Conservation (phyloP, 148 eudicot genomes). For the Simmondsia chinensis region DNA sequence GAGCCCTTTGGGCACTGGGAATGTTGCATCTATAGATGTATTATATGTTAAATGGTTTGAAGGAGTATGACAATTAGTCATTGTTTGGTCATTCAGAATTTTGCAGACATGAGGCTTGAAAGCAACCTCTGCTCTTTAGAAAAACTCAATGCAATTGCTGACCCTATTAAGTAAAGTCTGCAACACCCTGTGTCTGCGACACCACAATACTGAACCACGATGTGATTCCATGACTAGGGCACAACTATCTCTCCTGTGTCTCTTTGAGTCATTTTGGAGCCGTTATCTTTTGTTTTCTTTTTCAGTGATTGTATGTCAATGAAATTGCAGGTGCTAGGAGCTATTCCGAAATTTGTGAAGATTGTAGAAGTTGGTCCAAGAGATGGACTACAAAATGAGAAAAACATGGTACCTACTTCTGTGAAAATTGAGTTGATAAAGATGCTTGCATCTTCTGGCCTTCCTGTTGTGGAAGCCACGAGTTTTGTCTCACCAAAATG, state of each 20-base stretch:
- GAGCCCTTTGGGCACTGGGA: no score
- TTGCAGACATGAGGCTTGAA: no score
- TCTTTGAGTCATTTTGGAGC: not conserved
- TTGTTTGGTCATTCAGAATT: no score
- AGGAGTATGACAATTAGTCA: no score
- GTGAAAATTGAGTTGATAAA: slow-evolving; percentile 81
- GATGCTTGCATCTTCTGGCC: slow-evolving; percentile 81
- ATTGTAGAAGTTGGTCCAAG: slow-evolving; percentile 98
- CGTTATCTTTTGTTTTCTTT: not conserved
- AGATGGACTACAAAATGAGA: slow-evolving; percentile 93
- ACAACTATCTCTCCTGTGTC: not conserved
- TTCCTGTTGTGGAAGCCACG: slow-evolving; percentile 93
- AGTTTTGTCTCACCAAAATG: slow-evolving; percentile 97
- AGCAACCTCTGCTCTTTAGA: no score
- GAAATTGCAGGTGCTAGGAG: slow-evolving; percentile 66
- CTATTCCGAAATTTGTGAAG: slow-evolving; percentile 61
- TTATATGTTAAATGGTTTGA: no score
- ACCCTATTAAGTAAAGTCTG: no score
- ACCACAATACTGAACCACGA: no score
- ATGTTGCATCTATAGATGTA: no score
- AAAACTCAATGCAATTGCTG: no score
- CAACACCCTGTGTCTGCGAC: no score
- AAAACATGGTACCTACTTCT: slow-evolving; percentile 62
- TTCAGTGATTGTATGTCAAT: slow-evolving; percentile 9
- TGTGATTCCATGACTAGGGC: no score